Evolutionary conservation across 495 filamentous ascomycete genomes (phyloP).

Genomic region (Penicillium pulvis): DNA sequence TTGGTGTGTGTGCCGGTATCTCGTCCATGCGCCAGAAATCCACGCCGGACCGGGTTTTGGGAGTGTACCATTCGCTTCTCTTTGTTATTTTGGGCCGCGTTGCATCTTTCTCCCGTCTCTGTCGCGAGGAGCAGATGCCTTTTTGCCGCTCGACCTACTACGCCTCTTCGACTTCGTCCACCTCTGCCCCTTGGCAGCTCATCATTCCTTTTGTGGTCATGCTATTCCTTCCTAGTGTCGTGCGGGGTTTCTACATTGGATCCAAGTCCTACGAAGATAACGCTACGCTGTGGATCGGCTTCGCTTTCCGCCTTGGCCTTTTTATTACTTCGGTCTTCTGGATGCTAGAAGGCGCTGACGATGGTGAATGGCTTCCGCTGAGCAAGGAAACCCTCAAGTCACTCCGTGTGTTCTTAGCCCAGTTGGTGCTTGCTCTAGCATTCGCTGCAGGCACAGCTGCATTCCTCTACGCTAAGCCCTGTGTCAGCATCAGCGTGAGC

Average conservation of each 20-base stretch:
- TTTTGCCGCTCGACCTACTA: slow-evolving; percentile 96
- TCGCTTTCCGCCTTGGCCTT: slow-evolving; percentile 75
- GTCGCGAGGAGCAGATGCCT: slow-evolving; percentile 98
- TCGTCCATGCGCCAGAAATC: slow-evolving; percentile 71
- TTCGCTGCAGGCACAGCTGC: slow-evolving; percentile 68
- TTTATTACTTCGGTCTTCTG: slow-evolving; percentile 80
- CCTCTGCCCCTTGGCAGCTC: slow-evolving; percentile 90
- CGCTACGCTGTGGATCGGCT: slow-evolving; percentile 78
- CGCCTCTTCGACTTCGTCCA: slow-evolving; percentile 85
- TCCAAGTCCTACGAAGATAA: slow-evolving; percentile 85
- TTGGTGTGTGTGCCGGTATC: slow-evolving; percentile 71
- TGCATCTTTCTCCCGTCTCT: slow-evolving; percentile 88
- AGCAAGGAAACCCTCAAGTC: slow-evolving; percentile 68
- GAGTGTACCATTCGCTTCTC: slow-evolving; percentile 77
- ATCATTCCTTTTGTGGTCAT: slow-evolving; percentile 74
- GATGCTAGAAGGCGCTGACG: slow-evolving; percentile 88
- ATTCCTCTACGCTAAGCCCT: slow-evolving; percentile 75
- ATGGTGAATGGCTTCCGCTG: slow-evolving; percentile 75
- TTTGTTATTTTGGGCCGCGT: slow-evolving; percentile 82
- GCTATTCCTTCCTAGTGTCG: slow-evolving; percentile 71
- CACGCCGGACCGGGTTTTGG: slow-evolving; percentile 65
- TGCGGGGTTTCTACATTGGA: slow-evolving; percentile 73
- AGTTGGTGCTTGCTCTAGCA: slow-evolving; percentile 70
- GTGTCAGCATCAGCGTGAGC: slow-evolving; percentile 59
- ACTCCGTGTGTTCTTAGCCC: slow-evolving; percentile 71